These are phyloP conservation scores for Boletus coccyginus DNA, from an alignment of 768 basidiomycete species.

Conservation along the genomic window DNA sequence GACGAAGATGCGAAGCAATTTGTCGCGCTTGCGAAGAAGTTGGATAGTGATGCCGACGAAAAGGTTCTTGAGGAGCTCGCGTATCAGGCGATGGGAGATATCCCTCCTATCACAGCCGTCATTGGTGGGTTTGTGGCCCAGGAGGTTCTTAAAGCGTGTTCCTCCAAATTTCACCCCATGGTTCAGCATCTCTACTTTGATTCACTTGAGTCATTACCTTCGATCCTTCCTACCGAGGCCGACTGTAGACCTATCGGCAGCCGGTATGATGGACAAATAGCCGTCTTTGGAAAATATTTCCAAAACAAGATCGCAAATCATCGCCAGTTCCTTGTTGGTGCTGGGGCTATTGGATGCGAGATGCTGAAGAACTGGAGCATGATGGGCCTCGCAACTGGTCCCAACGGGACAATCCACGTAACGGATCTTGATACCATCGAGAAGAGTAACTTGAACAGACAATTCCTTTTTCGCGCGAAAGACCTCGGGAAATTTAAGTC, in stretches of 20 bases:
- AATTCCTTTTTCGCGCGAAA: constrained; percentile 96
- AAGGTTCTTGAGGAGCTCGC: constrained; percentile 80
- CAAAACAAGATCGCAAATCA: constrained; percentile 88
- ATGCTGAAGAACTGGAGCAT: constrained; percentile 99
- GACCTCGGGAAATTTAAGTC: constrained; percentile 97
- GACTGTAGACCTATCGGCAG: constrained; percentile 81
- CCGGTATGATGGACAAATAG: constrained; percentile 93
- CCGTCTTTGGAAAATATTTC: constrained; percentile 92
- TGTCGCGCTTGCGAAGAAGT: constrained; percentile 73
- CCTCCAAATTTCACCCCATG: constrained; percentile 97
- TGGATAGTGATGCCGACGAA: constrained; percentile 75
- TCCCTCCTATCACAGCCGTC: constrained; percentile 89
- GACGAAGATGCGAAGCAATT: constrained; percentile 71
- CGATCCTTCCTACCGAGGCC: constrained; percentile 67
- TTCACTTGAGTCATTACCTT: constrained; percentile 91
- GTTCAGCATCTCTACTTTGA: constrained; percentile 96
- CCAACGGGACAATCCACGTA: constrained; percentile 80
- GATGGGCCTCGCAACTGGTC: constrained; percentile 89
- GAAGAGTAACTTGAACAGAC: constrained; percentile 97
- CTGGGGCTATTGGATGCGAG: constrained; percentile 99
- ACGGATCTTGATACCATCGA: constrained; percentile 99
- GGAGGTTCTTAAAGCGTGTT: constrained; percentile 94
- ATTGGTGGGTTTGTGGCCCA: constrained; percentile 98
- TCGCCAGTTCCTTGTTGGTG: constrained; percentile 94
- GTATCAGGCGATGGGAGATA: constrained; percentile 88